These are phyloP conservation scores for Chamaenerion angustifolium DNA, from an alignment of 345 rosid genomes.

Conservation along the genomic window DNA sequence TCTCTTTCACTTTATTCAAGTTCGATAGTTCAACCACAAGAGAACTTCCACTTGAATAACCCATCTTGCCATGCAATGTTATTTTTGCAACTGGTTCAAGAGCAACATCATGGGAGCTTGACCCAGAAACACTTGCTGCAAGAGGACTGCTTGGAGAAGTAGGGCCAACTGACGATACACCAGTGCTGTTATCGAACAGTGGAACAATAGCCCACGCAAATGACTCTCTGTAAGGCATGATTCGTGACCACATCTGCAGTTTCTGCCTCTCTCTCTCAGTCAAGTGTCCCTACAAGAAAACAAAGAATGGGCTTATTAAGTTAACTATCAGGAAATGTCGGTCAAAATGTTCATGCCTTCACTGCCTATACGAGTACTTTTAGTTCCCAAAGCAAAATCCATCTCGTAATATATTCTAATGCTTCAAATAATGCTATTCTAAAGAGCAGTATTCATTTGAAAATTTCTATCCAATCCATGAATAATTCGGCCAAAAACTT, in stretches of 20 bases:
- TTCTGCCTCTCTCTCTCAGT: constrained; percentile 95
- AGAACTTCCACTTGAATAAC: constrained; percentile 72
- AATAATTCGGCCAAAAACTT: too few relatives aligned
- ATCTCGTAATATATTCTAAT: too few relatives aligned
- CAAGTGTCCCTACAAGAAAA: constrained; percentile 44
- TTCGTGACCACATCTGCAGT: constrained; percentile 95
- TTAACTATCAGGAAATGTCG: constrained; percentile 7
- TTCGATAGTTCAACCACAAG: constrained; percentile 87
- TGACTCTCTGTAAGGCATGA: constrained; percentile 94
- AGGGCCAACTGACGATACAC: constrained; percentile 64
- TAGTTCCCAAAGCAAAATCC: too few relatives aligned
- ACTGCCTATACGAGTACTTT: too few relatives aligned
- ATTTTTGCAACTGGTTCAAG: constrained; percentile 76
- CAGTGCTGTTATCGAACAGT: constrained; percentile 73
- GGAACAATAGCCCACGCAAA: constrained; percentile 99
- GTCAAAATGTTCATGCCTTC: too few relatives aligned
- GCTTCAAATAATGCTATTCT: too few relatives aligned
- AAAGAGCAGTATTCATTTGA: too few relatives aligned
- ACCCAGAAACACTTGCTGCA: constrained; percentile 72
- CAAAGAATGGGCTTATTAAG: neutral
- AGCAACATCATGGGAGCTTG: constrained; percentile 69
- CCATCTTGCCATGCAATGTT: constrained; percentile 75
- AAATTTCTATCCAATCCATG: too few relatives aligned
- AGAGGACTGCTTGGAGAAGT: constrained; percentile 99
- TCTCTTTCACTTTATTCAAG: constrained; percentile 89